Evolutionary conservation across 139 green algal species (phyloP).

Genomic region (Diplosphaera chodatii): DNA sequence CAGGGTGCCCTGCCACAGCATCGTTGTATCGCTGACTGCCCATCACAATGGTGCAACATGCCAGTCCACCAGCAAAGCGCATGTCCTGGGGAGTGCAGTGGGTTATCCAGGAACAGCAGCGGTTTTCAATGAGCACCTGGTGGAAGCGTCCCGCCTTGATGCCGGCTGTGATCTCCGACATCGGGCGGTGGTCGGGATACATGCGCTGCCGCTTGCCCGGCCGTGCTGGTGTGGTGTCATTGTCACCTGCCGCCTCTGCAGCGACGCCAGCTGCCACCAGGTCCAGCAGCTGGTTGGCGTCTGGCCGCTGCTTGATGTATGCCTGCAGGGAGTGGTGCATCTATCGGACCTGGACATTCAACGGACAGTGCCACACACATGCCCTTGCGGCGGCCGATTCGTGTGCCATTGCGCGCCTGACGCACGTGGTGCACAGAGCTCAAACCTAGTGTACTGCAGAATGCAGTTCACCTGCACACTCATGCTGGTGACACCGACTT

Average conservation of each 20-base stretch:
- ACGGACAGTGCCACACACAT: too few species aligned
- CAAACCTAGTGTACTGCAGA: too few species aligned
- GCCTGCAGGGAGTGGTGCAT: conserved; percentile 1
- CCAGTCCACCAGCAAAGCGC: too few species aligned
- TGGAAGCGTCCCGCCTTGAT: conserved; percentile 75
- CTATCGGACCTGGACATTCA: too few species aligned
- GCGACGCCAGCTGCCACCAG: conserved; percentile 35
- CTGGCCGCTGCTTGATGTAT: conserved; percentile 27
- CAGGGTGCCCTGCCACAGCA: conserved; percentile 41
- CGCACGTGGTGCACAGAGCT: too few species aligned
- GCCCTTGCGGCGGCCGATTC: too few species aligned
- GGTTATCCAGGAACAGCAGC: too few species aligned
- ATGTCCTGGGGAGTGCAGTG: too few species aligned
- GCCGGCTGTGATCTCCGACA: conserved; percentile 61
- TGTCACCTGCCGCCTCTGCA: conserved; percentile 6
- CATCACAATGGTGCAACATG: too few species aligned
- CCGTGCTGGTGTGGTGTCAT: not conserved
- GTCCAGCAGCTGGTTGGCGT: conserved; percentile 61
- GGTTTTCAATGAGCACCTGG: conserved; percentile 56
- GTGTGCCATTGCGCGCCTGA: too few species aligned
- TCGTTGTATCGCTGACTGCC: too few species aligned
- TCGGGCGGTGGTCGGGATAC: conserved; percentile 70
- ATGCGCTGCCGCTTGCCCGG: conserved; percentile 60
- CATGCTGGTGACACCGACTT: conserved; percentile 57
- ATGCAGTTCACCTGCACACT: conserved; percentile 29